Evolutionary conservation across 257 asterid species (phyloP), one percentile per base, ranked within the genome.

Genomic region (Linderniella brevidens): DNA sequence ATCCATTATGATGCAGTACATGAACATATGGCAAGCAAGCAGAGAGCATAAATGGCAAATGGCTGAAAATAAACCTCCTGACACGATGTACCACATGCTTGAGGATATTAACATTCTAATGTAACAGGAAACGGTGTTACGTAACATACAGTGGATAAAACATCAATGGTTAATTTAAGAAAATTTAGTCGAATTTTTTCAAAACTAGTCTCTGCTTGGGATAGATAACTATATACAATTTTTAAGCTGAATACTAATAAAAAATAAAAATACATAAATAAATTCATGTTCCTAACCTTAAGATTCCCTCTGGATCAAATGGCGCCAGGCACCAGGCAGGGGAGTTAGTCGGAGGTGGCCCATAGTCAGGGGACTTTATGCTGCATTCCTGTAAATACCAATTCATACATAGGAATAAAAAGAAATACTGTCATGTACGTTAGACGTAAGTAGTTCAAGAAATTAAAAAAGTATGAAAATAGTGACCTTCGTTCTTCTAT

Each of bases 271-370:
- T 25, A 25, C 32, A 25, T 6, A 25, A 25, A 25, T 25, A 25
- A 25, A 25, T 25, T 25, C 32, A 13, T 17, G 13, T 44, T 32
- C 15, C 57, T 52, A 50, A 82, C 96, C 96, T 86, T 67, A 86
- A 61, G 61, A 82, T 67, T 20, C 96, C 96, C 74, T 82, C 96
- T 1, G 96, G 96, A 60, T 86, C 96, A 57, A 86, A 86, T 10
- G 96, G 93, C 63, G 96, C 86, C 44, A 72, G 78, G 58, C 96
- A 86, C 96, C 96, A 86, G 49, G 63, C 78, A 55, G 96, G 94
- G 43, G 92, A 68, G 70, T 86, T 63, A 38, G 78, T 61, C 36
- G 90, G 96, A 41, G 60, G 69, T 50, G 93, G 84, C 50, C 96
- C 96, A 65, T 79, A 82, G 67, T 79, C 93, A 64, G 96, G 96